Evolutionary conservation across 2,329 filamentous ascomycete genomes (phyloP).

Genomic region (Colletotrichum lupini): DNA sequence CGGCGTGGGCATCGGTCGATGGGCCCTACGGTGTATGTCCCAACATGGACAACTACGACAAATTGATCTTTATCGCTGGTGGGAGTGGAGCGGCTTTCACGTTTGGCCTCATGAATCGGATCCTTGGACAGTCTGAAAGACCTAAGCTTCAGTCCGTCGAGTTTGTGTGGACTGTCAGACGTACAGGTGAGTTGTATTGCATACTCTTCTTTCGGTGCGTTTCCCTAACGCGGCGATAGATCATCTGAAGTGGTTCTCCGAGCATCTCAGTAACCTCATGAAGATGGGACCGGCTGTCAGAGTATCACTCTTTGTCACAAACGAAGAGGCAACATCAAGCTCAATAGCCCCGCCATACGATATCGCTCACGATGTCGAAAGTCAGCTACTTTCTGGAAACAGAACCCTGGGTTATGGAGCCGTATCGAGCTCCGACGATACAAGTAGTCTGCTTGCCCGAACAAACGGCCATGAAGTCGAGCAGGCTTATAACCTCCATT

Average conservation of each 20-base stretch:
- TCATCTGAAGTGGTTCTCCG: background rate
- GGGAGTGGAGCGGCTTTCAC: constrained; percentile 41
- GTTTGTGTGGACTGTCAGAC: constrained; percentile 18
- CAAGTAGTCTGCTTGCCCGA: background rate
- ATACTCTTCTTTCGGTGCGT: background rate
- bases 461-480: background rate
- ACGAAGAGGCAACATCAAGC: background rate
- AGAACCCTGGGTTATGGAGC: background rate
- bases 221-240: background rate
- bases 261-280: background rate
- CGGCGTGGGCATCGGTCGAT: constrained; percentile 59
- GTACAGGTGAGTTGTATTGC: background rate
- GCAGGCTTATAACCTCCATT: background rate
- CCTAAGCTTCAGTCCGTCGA: background rate
- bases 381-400: background rate
- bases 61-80: constrained; percentile 37
- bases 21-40: constrained; percentile 65
- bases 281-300: background rate
- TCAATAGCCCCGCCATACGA: background rate
- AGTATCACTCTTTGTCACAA: background rate
- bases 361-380: background rate
- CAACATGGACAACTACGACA: constrained; percentile 46
- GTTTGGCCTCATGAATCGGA: constrained; percentile 36
- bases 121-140: background rate
- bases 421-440: background rate